Percentiles rank a stretch among this genome's conserved stretches.
These are phyloP conservation scores for Dryas alaskensis DNA, from an alignment of 306 rosid species.

Conservation along the genomic window DNA sequence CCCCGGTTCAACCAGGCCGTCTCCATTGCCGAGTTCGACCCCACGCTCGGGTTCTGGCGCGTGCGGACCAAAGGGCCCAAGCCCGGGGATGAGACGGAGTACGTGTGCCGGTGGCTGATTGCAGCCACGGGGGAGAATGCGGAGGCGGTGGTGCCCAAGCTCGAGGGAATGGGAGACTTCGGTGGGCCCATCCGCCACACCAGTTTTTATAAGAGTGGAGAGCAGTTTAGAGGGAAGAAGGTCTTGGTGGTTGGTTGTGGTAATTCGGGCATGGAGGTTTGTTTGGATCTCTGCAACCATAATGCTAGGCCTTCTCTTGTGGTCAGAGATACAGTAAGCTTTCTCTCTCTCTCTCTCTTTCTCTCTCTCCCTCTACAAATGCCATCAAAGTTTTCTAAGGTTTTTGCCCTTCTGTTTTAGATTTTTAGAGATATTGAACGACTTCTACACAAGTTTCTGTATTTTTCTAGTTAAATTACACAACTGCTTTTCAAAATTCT, in stretches of 20 bases:
- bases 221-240: conserved; percentile 50
- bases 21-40: conserved; percentile 45
- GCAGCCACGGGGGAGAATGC: conserved; percentile 94
- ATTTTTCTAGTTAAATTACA: neutral
- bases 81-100: conserved; percentile 34
- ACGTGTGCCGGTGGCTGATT: conserved; percentile 60
- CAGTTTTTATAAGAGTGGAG: conserved; percentile 65
- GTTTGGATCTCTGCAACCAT: conserved; percentile 80
- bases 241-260: conserved; percentile 94
- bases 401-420: neutral
- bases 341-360: neutral
- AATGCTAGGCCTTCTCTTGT: conserved; percentile 72
- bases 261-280: conserved; percentile 94
- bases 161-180: conserved; percentile 53
- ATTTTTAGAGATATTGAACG: neutral
- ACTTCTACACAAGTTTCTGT: too few species aligned
- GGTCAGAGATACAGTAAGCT: conserved; percentile 72
- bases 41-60: conserved; percentile 50
- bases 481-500: neutral
- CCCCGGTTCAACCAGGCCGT: conserved; percentile 63
- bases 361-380: neutral
- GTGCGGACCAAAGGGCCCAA: conserved; percentile 18
- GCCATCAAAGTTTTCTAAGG: neutral
- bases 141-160: conserved; percentile 61
- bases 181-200: conserved; percentile 59